Conservation (phyloP, 495 filamentous ascomycete species). For the Podospora pseudoanserina region DNA sequence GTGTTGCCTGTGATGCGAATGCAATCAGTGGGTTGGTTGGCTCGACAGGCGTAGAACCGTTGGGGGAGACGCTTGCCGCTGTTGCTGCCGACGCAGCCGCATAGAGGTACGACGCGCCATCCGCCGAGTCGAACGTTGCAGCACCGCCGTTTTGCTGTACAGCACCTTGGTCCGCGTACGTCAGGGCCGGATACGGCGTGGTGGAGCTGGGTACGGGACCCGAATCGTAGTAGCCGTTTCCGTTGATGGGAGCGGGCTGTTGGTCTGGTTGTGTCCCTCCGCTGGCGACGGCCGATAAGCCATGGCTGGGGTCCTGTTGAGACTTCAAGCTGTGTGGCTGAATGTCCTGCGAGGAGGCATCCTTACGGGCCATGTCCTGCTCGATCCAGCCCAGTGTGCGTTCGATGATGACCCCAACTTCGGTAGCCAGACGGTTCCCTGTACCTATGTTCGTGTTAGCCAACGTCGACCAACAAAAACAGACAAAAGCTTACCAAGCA, state of each 20-base stretch:
- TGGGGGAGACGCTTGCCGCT: slow-evolving; percentile 11
- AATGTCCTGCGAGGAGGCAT: slow-evolving; percentile 11
- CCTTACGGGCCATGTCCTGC: slow-evolving; percentile 35
- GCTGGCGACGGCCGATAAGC: neutral
- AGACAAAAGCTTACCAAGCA: slow-evolving; percentile 52
- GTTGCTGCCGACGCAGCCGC: slow-evolving; percentile 17
- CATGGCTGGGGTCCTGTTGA: slow-evolving; percentile 5
- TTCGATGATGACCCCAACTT: slow-evolving; percentile 40
- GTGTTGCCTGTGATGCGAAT: slow-evolving; percentile 36
- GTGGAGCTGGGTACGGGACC: slow-evolving; percentile 6
- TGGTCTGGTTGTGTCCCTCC: slow-evolving; percentile 17
- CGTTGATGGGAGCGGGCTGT: slow-evolving; percentile 20
- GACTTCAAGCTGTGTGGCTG: slow-evolving; percentile 12
- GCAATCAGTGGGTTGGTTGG: slow-evolving; percentile 31
- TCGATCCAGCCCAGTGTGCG: slow-evolving; percentile 46
- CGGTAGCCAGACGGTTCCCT: slow-evolving; percentile 33
- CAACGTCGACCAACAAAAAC: neutral
- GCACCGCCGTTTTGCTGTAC: slow-evolving; percentile 30
- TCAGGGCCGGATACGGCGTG: slow-evolving; percentile 25
- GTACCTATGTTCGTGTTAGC: slow-evolving; percentile 28
- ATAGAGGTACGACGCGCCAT: slow-evolving; percentile 24
- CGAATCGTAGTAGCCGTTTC: slow-evolving; percentile 27
- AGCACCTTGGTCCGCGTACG: slow-evolving; percentile 18
- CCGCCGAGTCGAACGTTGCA: slow-evolving; percentile 20
- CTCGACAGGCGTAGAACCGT: slow-evolving; percentile 11